Conservation (phyloP, 2,329 filamentous ascomycete species). For the Neonectria neomacrospora region DNA sequence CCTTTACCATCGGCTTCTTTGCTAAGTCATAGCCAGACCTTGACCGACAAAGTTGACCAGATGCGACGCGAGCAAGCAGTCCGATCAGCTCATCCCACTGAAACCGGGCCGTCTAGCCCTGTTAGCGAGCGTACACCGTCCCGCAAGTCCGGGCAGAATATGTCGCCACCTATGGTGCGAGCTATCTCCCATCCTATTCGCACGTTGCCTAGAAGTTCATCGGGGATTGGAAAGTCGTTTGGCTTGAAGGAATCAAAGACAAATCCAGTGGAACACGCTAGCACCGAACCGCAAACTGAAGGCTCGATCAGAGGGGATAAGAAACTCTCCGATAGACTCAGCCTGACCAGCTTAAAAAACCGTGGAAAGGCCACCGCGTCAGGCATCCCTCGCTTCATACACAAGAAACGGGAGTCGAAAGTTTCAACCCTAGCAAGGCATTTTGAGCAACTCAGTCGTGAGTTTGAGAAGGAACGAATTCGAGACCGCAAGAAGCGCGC, state of each 20-base stretch:
- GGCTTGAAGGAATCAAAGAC: constrained; percentile 50
- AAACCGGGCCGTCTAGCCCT: constrained; percentile 45
- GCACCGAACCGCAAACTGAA: constrained; percentile 46
- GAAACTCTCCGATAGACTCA: constrained; percentile 79
- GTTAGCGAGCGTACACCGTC: constrained; percentile 51
- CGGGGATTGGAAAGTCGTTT: constrained; percentile 56
- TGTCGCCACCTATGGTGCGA: constrained; percentile 65
- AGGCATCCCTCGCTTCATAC: constrained; percentile 87
- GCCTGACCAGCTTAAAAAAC: constrained; percentile 72
- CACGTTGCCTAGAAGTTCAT: constrained; percentile 58
- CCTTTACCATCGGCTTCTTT: constrained; percentile 24
- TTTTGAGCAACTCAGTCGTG: constrained; percentile 94
- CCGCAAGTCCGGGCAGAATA: constrained; percentile 58
- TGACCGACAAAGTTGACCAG: constrained; percentile 62
- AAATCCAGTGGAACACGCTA: constrained; percentile 39
- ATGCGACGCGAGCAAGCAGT: constrained; percentile 60
- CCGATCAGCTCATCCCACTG: constrained; percentile 46
- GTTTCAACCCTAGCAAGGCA: constrained; percentile 94
- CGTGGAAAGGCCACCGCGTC: constrained; percentile 71
- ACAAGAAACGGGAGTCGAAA: constrained; percentile 77
- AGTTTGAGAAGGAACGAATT: constrained; percentile 94
- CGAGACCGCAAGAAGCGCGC: constrained; percentile 85
- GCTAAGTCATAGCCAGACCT: constrained; percentile 35
- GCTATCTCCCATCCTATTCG: constrained; percentile 64
- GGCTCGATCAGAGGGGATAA: constrained; percentile 70